Conservation (phyloP, 805 yeast genomes). For the Sporopachydermia lactativora region DNA sequence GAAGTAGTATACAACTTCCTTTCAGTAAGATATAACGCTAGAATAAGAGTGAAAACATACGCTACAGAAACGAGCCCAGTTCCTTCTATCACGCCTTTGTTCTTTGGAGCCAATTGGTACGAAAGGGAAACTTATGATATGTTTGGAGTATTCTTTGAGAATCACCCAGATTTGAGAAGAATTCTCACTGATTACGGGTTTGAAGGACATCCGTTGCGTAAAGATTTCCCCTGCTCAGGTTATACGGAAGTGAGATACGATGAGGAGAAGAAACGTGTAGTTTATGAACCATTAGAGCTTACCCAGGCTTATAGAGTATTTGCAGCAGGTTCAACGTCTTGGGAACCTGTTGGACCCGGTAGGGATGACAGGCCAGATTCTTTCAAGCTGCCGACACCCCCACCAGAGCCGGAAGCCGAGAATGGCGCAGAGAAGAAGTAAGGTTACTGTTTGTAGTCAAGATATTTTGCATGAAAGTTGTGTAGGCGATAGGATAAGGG, state of each 20-base stretch:
- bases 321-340: conserved; percentile 74
- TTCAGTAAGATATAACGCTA: conserved; percentile 70
- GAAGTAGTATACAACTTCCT: conserved; percentile 78
- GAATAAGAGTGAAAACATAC: conserved; percentile 80
- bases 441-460: not conserved
- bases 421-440: conserved; percentile 21
- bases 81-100: conserved; percentile 61
- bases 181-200: conserved; percentile 87
- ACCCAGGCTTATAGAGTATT: conserved; percentile 90
- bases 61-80: conserved; percentile 75
- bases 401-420: conserved; percentile 53
- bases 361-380: conserved; percentile 67
- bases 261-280: conserved; percentile 80
- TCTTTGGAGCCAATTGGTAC: conserved; percentile 78
- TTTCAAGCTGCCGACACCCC: conserved; percentile 72
- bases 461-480: conserved; percentile 2
- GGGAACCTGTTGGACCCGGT: conserved; percentile 90
- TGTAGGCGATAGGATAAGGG: too few relatives aligned
- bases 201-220: conserved; percentile 83
- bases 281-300: conserved; percentile 80
- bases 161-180: conserved; percentile 81
- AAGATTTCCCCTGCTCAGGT: conserved; percentile 88
- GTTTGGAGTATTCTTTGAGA: conserved; percentile 78
- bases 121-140: conserved; percentile 84
- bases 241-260: conserved; percentile 85